These are phyloP conservation scores for Ramularia collo-cygni DNA, from an alignment of 2,329 filamentous ascomycete genomes.

Conservation along the genomic window DNA sequence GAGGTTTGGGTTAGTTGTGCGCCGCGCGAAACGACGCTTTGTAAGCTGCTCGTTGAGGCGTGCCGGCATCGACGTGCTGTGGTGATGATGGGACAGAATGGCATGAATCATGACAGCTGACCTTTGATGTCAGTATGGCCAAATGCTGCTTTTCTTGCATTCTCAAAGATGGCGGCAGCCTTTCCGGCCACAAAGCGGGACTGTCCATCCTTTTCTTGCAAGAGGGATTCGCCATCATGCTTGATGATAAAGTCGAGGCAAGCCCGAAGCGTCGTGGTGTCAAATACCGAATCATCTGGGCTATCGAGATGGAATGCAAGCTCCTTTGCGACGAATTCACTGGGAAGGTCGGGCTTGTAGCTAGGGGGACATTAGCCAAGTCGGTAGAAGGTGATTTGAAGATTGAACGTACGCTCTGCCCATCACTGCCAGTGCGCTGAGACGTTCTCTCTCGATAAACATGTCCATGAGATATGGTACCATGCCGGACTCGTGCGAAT, in stretches of 20 bases:
- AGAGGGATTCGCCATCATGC: constrained; percentile 64
- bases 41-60: too few species aligned
- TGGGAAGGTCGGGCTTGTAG: constrained; percentile 83
- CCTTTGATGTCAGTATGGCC: constrained; percentile 92
- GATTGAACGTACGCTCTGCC: constrained; percentile 78
- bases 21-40: constrained; percentile 1
- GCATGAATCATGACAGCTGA: constrained; percentile 58
- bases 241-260: constrained; percentile 86
- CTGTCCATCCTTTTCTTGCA: constrained; percentile 69
- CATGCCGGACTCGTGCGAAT: constrained; percentile 66
- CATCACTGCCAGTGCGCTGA: constrained; percentile 83
- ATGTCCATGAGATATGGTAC: constrained; percentile 98
- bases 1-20: constrained; percentile 3
- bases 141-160: constrained; percentile 66
- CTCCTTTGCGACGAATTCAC: constrained; percentile 91
- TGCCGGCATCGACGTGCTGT: too few species aligned
- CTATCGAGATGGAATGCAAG: constrained; percentile 90
- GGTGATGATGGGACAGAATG: too few species aligned
- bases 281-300: constrained; percentile 41
- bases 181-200: constrained; percentile 64
- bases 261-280: constrained; percentile 22
- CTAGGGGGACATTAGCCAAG: constrained; percentile 51
- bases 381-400: not conserved
- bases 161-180: constrained; percentile 66
- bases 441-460: constrained; percentile 90